Base-by-base conservation (phyloP, 208 protist genomes). In the Phytomonas sp. region DNA sequence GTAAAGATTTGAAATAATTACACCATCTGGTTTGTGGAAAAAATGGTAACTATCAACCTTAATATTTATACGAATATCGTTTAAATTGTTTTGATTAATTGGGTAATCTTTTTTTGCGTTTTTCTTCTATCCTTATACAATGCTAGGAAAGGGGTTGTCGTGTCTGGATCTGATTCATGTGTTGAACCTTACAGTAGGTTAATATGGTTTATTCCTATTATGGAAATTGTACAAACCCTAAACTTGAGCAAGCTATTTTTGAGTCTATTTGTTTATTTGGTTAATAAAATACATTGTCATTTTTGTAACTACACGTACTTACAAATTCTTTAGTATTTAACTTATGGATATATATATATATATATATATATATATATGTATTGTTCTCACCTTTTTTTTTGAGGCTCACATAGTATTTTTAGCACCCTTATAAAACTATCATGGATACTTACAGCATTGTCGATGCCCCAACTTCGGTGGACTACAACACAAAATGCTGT, bases 401-500 rank as follows among this genome's bases (percentile, higher is more conserved):
- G 30, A 62, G n/a, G n/a, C 59, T 62, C n/a, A 63, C 29, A 69
- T 30, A 69, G 45, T 49, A 60, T 34, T 33, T 52, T 45, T 56
- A 12, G 12, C 7, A 66, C 4, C 12, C 14, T 34, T 60, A 73
- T 11, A 14, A 63, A 73, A 69, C 52, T 63, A 73, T 42, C 61
- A 93, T 89, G 87, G 45, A 80, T 19, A 76, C 81, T n/a, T 91
- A 89, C 76, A 67, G 84, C 45, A 71, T 92, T 40, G 82, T 87
- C 16, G 84, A 90, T 62, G 81, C 77, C 70, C 86, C 84, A 11
- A 84, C 87, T n/a, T 83, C 56, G 2, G 89, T 94, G 67, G 86
- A 94, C 67, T 94, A 91, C 78, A 83, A 71, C 60, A 84, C 78
- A 2, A 90, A 92, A 64, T 94, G 86, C 73, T 92, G 89, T 70